phyloP scores from a whole-genome alignment of 139 green algal species.

The Edaphochlamys debaryana region DNA sequence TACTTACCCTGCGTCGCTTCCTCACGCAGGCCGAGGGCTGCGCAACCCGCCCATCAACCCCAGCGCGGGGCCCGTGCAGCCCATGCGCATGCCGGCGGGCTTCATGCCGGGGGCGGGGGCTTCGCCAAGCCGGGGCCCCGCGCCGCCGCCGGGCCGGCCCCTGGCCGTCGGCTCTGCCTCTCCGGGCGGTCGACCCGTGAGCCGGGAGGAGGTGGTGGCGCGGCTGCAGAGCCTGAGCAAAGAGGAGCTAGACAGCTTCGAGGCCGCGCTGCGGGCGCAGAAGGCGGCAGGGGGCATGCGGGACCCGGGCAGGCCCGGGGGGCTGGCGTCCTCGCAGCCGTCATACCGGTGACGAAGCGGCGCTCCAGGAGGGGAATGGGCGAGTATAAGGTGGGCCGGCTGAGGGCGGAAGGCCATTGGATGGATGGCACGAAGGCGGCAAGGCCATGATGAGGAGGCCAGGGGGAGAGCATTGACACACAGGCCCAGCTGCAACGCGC shows the following conservation, averaged over 20 bases:
- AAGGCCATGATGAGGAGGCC: too few species aligned
- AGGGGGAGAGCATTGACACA: too few species aligned
- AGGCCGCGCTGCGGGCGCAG: slow-evolving; percentile 38
- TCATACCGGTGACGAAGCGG: too few species aligned
- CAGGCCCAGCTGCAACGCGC: too few species aligned
- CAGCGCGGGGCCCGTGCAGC: slow-evolving; percentile 20
- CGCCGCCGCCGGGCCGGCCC: not conserved
- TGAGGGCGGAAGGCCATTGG: too few species aligned
- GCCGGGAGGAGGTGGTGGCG: slow-evolving; percentile 42
- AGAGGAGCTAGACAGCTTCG: slow-evolving; percentile 43
- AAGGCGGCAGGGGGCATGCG: slow-evolving; percentile 16
- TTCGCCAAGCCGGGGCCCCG: not conserved
- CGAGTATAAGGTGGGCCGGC: too few species aligned
- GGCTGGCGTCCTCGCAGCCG: slow-evolving; percentile 17
- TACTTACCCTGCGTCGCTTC: too few species aligned
- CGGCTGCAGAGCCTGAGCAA: slow-evolving; percentile 39
- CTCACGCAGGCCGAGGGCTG: slow-evolving; percentile 3
- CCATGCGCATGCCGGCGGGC: slow-evolving; percentile 27
- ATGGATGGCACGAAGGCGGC: too few species aligned
- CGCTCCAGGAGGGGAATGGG: too few species aligned
- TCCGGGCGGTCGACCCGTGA: slow-evolving; percentile 18
- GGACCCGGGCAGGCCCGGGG: not conserved
- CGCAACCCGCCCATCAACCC: slow-evolving; percentile 12
- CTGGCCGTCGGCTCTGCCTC: slow-evolving; percentile 15
- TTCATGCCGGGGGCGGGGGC: not conserved